Conservation (phyloP, 2,329 filamentous ascomycete genomes). For the Fusarium sp. region DNA sequence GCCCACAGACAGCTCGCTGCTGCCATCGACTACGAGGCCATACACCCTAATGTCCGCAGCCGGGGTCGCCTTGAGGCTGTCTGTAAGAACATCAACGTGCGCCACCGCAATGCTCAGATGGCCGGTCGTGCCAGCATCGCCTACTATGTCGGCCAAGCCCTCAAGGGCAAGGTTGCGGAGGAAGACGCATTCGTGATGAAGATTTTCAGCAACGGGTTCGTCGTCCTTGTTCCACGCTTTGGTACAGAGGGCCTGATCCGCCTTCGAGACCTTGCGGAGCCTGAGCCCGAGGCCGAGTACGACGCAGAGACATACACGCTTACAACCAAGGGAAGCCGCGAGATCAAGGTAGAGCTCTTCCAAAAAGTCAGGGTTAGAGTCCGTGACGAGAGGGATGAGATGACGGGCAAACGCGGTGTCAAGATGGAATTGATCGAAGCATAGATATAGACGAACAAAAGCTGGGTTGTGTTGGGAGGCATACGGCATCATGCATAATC, state of each 20-base stretch:
- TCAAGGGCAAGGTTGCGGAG: slow-evolving; percentile 77
- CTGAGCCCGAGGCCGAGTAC: slow-evolving; percentile 81
- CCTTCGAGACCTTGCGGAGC: slow-evolving; percentile 79
- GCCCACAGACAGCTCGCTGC: slow-evolving; percentile 94
- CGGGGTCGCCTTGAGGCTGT: slow-evolving; percentile 88
- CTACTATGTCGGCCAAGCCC: slow-evolving; percentile 96
- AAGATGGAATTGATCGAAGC: slow-evolving; percentile 72
- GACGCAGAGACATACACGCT: slow-evolving; percentile 88
- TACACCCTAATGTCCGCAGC: slow-evolving; percentile 83
- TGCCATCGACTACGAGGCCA: slow-evolving; percentile 88
- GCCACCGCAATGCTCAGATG: slow-evolving; percentile 96
- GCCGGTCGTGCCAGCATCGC: slow-evolving; percentile 93
- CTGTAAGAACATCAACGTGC: slow-evolving; percentile 97
- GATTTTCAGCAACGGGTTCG: slow-evolving; percentile 96
- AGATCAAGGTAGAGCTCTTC: slow-evolving; percentile 80
- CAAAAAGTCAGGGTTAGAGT: slow-evolving; percentile 90
- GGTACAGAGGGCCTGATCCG: slow-evolving; percentile 93
- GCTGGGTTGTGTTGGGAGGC: background rate
- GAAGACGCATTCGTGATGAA: slow-evolving; percentile 97
- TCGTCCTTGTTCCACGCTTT: slow-evolving; percentile 94
- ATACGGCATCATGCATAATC: slow-evolving; percentile 23
- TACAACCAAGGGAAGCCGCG: slow-evolving; percentile 62
- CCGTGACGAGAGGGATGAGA: slow-evolving; percentile 90
- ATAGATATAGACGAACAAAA: slow-evolving; percentile 5
- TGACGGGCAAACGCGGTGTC: slow-evolving; percentile 93